Conservation (phyloP, 1,139 yeast species). For the Debaryomyces psychrophilus region DNA sequence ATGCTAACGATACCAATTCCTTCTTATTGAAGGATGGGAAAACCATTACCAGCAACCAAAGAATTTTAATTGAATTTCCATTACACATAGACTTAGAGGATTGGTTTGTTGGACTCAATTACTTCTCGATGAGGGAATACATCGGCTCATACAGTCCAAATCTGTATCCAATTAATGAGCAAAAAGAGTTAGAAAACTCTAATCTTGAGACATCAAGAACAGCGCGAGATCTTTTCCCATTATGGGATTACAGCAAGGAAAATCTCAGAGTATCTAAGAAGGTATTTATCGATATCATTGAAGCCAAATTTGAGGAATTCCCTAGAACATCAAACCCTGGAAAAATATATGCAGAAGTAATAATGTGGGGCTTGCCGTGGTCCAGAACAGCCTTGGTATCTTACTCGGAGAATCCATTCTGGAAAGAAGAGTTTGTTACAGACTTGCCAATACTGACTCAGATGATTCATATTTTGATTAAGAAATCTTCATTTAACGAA, state of each 20-base stretch:
- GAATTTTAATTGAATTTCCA: conserved; percentile 65
- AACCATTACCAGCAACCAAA: conserved; percentile 36
- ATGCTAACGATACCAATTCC: conserved; percentile 25
- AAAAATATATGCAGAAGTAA: conserved; percentile 61
- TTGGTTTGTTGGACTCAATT: conserved; percentile 76
- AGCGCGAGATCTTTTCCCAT: conserved; percentile 20
- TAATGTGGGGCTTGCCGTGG: conserved; percentile 72
- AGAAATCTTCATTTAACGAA: conserved; percentile 33
- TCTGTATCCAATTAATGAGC: conserved; percentile 23
- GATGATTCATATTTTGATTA: conserved; percentile 55
- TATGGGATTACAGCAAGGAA: conserved; percentile 34
- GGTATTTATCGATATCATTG: conserved; percentile 62
- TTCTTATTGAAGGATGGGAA: conserved; percentile 42
- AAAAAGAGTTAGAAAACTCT: background rate
- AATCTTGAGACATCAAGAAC: background rate
- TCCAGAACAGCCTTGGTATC: conserved; percentile 65
- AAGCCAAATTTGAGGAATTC: conserved; percentile 55
- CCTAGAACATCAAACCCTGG: conserved; percentile 18
- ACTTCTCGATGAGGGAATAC: conserved; percentile 67
- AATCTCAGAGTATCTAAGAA: conserved; percentile 58
- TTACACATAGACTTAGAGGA: conserved; percentile 75
- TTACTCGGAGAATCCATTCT: conserved; percentile 58
- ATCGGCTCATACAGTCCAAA: conserved; percentile 39
- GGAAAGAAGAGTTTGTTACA: conserved; percentile 69
- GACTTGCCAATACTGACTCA: conserved; percentile 60